Percentiles rank a stretch among this genome's conserved stretches.
phyloP scores from a whole-genome alignment of 1,139 yeast species.

The Fermentozyma sake region DNA sequence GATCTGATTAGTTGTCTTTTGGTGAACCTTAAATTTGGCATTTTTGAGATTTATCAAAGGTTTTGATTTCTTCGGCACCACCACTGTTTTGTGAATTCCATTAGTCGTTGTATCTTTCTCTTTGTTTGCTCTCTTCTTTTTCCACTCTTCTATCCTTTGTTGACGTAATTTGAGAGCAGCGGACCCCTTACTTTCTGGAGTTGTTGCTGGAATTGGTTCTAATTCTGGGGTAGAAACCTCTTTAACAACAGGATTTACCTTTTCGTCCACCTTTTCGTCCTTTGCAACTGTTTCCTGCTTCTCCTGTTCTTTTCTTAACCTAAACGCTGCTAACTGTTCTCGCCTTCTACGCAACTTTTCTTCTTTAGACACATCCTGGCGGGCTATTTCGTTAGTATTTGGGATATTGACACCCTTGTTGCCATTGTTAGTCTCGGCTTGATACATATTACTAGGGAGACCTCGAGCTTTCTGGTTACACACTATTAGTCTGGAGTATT shows the following conservation, averaged over 20 bases:
- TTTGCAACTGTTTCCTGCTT: conserved; percentile 6
- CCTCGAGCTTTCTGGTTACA: too few species aligned
- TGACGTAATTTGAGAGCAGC: conserved; percentile 22
- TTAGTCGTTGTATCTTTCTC: conserved; percentile 5
- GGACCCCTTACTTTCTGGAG: too few species aligned
- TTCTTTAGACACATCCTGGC: conserved; percentile 20
- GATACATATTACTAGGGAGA: too few species aligned
- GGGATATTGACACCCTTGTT: too few species aligned
- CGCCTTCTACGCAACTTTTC: conserved; percentile 35
- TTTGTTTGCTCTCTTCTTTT: conserved; percentile 20
- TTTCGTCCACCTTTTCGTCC: background rate
- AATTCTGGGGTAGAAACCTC: too few species aligned
- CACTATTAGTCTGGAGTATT: too few species aligned
- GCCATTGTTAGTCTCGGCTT: too few species aligned
- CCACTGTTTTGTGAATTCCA: too few species aligned
- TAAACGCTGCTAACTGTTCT: conserved; percentile 41
- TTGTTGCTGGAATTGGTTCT: too few species aligned
- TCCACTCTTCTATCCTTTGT: conserved; percentile 40
- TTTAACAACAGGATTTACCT: background rate
- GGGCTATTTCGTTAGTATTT: too few species aligned
- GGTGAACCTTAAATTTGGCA: background rate
- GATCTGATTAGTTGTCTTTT: background rate
- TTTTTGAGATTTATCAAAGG: too few species aligned
- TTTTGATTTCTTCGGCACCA: background rate
- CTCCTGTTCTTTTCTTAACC: conserved; percentile 30